A percentile compares a stretch with the other conserved stretches of the same genome.
Conservation (phyloP, 495 filamentous ascomycete genomes). For the Xylaria castorea region DNA sequence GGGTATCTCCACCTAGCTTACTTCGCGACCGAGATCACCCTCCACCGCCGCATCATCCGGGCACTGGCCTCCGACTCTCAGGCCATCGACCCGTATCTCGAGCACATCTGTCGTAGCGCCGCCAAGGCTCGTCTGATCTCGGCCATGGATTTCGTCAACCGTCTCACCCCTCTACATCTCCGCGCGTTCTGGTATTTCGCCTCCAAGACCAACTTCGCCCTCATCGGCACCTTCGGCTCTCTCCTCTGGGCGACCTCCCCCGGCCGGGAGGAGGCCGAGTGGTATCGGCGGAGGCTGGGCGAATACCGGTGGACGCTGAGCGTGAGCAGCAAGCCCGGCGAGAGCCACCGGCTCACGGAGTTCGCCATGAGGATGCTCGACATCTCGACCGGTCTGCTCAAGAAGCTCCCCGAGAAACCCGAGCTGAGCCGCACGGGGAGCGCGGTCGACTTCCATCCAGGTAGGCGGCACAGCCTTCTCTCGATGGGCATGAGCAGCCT, state of each 20-base stretch:
- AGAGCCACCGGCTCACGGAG: slow-evolving; percentile 67
- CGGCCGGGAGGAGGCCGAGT: slow-evolving; percentile 89
- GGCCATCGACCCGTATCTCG: slow-evolving; percentile 70
- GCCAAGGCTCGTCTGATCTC: slow-evolving; percentile 80
- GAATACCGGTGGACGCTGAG: slow-evolving; percentile 95
- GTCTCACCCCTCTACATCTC: slow-evolving; percentile 72
- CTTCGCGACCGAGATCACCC: slow-evolving; percentile 83
- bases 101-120: slow-evolving; percentile 94
- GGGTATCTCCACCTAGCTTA: slow-evolving; percentile 85
- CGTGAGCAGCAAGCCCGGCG: slow-evolving; percentile 81
- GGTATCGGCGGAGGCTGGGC: slow-evolving; percentile 82
- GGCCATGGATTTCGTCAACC: slow-evolving; percentile 80
- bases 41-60: slow-evolving; percentile 82
- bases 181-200: slow-evolving; percentile 84
- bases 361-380: slow-evolving; percentile 79
- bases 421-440: slow-evolving; percentile 53
- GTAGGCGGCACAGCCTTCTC: slow-evolving; percentile 46
- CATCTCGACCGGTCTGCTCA: slow-evolving; percentile 61
- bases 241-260: slow-evolving; percentile 88
- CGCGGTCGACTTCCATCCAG: slow-evolving; percentile 46
- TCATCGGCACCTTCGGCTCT: slow-evolving; percentile 80
- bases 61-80: slow-evolving; percentile 61
- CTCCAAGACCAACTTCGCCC: slow-evolving; percentile 79
- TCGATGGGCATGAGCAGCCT: slow-evolving; percentile 38
- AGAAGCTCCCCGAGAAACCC: slow-evolving; percentile 64